Percentiles rank a stretch among this genome's conserved stretches.
phyloP scores from a whole-genome alignment of 2,329 filamentous ascomycete species.

The Metarhizium sp. region DNA sequence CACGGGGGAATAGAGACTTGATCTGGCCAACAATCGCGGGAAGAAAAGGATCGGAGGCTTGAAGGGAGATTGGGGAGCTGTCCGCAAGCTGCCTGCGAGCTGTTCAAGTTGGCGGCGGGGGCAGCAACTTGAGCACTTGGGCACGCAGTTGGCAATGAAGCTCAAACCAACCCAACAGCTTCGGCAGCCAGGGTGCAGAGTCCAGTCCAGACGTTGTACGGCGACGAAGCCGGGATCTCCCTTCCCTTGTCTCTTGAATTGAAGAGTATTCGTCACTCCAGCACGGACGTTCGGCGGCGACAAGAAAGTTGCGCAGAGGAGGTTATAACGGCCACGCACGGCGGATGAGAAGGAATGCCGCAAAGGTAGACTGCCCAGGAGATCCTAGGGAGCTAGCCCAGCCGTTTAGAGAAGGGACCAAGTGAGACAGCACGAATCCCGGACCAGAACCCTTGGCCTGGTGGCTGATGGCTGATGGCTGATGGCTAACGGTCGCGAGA shows the following conservation, averaged over 20 bases:
- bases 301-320: neutral
- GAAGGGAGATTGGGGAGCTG: neutral
- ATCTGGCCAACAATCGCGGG: neutral
- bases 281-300: neutral
- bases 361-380: neutral
- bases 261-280: neutral
- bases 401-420: neutral
- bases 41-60: neutral
- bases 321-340: neutral
- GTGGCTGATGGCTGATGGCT: neutral
- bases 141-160: too few relatives aligned
- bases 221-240: neutral
- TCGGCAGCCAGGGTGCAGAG: neutral
- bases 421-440: neutral
- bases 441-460: neutral
- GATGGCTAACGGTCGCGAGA: neutral
- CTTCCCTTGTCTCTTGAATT: neutral
- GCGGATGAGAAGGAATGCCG: neutral
- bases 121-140: neutral
- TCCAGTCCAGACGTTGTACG: neutral
- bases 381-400: neutral
- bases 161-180: neutral
- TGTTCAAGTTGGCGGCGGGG: neutral
- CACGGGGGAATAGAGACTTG: neutral
- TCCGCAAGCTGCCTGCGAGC: too few relatives aligned